Conservation (phyloP, 2,329 filamentous ascomycete genomes). For the Colletotrichum lini region DNA sequence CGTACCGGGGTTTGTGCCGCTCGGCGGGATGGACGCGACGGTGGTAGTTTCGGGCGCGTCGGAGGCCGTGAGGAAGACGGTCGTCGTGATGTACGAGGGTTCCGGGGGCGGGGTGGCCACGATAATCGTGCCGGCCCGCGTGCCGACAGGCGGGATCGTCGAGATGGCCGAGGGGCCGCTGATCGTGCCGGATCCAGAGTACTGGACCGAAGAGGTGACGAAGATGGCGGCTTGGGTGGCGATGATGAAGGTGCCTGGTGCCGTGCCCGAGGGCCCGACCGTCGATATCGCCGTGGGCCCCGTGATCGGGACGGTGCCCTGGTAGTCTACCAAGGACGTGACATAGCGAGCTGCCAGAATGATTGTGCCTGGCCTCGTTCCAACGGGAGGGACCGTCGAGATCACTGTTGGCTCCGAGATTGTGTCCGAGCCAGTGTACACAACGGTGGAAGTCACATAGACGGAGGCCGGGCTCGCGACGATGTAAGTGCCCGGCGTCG, state of each 20-base stretch:
- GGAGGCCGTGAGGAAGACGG: conserved; percentile 25
- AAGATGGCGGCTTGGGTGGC: conserved; percentile 26
- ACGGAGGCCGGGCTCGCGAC: conserved; percentile 21
- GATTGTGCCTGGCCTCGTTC: conserved; percentile 23
- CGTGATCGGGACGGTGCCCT: conserved; percentile 20
- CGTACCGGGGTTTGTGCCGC: conserved; percentile 20
- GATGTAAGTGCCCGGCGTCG: conserved; percentile 28
- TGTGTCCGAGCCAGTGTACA: conserved; percentile 16
- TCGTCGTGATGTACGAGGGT: conserved; percentile 17
- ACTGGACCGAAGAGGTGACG: conserved; percentile 27
- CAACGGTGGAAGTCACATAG: conserved; percentile 5
- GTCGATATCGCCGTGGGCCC: conserved; percentile 31
- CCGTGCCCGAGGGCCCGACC: conserved; percentile 22
- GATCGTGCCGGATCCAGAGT: conserved; percentile 16
- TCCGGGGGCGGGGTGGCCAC: conserved; percentile 3
- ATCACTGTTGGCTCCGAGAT: conserved; percentile 8
- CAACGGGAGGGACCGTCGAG: conserved; percentile 12
- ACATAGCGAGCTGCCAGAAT: conserved; percentile 34
- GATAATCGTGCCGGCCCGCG: conserved; percentile 28
- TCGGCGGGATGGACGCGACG: conserved; percentile 12
- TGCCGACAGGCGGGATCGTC: conserved; percentile 27
- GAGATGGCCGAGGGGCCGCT: conserved; percentile 18
- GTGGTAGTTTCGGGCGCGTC: conserved; percentile 12
- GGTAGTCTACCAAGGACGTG: conserved; percentile 19
- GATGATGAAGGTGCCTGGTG: conserved; percentile 31